A percentile compares a stretch with the other conserved stretches of the same genome.
Evolutionary conservation across 2,329 filamentous ascomycete species (phyloP).

Genomic region (Juglanconis oblonga): DNA sequence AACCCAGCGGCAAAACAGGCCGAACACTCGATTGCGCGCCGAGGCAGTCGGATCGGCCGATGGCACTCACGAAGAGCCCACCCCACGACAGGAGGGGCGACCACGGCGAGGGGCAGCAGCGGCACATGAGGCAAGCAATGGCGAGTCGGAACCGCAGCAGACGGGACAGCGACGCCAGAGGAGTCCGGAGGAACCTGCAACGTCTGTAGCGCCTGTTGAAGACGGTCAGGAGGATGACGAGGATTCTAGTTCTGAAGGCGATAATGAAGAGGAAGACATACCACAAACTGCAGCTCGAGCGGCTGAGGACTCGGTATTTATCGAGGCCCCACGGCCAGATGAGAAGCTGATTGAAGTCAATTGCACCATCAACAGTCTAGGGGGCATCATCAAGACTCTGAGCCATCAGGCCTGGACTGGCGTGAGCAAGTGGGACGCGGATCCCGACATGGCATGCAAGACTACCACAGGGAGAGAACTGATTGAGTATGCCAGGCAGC

Average conservation of each 20-base stretch:
- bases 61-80: background rate
- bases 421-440: background rate
- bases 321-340: constrained; percentile 6
- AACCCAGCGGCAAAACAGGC: background rate
- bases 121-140: background rate
- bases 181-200: background rate
- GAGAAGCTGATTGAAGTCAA: background rate
- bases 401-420: constrained; percentile 9
- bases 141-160: background rate
- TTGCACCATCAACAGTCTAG: constrained; percentile 3
- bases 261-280: background rate
- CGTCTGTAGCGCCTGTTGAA: background rate
- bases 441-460: background rate
- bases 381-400: constrained; percentile 11
- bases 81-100: background rate
- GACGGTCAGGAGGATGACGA: background rate
- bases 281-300: background rate
- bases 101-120: background rate
- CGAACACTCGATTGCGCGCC: background rate
- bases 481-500: background rate
- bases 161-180: background rate
- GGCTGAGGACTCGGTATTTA: constrained; percentile 5
- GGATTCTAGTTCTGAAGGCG: background rate
- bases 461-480: background rate
- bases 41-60: background rate